phyloP scores from a whole-genome alignment of 345 rosid species.

The Erysimum cheiranthoides region DNA sequence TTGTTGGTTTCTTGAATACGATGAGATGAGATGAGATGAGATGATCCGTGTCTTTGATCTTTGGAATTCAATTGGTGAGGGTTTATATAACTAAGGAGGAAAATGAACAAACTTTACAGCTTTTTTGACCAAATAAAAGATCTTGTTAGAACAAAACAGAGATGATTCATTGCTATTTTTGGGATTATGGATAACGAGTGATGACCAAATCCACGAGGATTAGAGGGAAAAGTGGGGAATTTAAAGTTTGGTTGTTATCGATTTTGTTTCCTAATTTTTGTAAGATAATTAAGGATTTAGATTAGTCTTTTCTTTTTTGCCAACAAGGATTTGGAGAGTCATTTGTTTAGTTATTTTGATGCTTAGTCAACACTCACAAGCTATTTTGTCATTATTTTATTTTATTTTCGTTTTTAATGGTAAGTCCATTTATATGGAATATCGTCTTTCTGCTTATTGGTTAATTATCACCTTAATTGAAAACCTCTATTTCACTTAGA shows the following conservation, averaged over 20 bases:
- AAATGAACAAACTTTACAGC: slow-evolving; percentile 6
- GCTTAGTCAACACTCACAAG: too few species aligned
- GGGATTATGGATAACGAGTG: slow-evolving; percentile 40
- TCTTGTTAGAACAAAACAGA: slow-evolving; percentile 23
- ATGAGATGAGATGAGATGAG: slow-evolving; percentile 8
- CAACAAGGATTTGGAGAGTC: neutral
- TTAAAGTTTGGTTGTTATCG: neutral
- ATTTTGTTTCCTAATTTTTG: slow-evolving; percentile 9
- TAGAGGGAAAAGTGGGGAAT: neutral
- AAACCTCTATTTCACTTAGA: neutral
- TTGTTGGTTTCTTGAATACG: neutral
- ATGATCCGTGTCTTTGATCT: slow-evolving; percentile 26
- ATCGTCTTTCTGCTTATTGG: too few species aligned
- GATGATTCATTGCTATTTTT: slow-evolving; percentile 28
- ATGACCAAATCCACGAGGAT: slow-evolving; percentile 46
- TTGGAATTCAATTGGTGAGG: slow-evolving; percentile 28
- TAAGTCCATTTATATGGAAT: too few species aligned
- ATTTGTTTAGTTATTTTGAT: too few species aligned
- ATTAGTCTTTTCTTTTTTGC: neutral
- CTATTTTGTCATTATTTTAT: too few species aligned
- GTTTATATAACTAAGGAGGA: slow-evolving; percentile 29
- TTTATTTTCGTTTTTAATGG: too few species aligned
- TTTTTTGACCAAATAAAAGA: slow-evolving; percentile 34
- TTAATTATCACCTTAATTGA: neutral
- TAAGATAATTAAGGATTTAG: slow-evolving; percentile 12